These are phyloP conservation scores for Podospora pseudoanserina DNA, from an alignment of 495 filamentous ascomycete genomes.

Conservation along the genomic window DNA sequence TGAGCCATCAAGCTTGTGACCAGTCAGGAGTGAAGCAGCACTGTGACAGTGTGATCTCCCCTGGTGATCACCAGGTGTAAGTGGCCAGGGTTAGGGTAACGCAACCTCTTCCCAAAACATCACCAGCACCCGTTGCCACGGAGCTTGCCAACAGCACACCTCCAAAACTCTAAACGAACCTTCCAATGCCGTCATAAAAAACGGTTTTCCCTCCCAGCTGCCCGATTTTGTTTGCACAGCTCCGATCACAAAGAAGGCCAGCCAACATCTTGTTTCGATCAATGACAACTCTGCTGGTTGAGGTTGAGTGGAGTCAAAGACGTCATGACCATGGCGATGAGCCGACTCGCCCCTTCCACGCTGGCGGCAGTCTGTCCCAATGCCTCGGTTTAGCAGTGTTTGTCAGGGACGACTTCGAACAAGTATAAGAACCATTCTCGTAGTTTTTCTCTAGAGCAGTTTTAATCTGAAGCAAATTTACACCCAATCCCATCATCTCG, in stretches of 20 bases:
- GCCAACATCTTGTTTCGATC: background rate
- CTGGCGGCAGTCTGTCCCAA: background rate
- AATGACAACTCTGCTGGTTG: background rate
- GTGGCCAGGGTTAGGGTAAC: conserved; percentile 1
- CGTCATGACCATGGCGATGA: background rate
- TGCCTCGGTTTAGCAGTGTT: background rate
- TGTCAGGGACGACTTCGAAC: background rate
- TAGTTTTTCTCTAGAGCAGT: background rate
- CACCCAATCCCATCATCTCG: background rate
- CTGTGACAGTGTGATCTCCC: background rate
- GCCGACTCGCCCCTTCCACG: background rate
- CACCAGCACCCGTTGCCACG: background rate
- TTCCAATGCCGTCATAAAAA: background rate
- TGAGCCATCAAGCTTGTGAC: too few species aligned
- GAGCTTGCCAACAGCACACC: background rate
- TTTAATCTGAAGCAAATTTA: too few species aligned
- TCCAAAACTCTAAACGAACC: background rate
- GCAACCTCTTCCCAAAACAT: background rate
- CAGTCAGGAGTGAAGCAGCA: too few species aligned
- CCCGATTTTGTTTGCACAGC: background rate
- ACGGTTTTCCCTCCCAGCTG: background rate
- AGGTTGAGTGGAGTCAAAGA: conserved; percentile 5
- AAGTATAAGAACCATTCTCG: background rate
- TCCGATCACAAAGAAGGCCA: background rate
- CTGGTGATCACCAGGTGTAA: background rate